Evolutionary conservation across 2,329 filamentous ascomycete genomes (phyloP).

Genomic region (Bipolaris victoriae): DNA sequence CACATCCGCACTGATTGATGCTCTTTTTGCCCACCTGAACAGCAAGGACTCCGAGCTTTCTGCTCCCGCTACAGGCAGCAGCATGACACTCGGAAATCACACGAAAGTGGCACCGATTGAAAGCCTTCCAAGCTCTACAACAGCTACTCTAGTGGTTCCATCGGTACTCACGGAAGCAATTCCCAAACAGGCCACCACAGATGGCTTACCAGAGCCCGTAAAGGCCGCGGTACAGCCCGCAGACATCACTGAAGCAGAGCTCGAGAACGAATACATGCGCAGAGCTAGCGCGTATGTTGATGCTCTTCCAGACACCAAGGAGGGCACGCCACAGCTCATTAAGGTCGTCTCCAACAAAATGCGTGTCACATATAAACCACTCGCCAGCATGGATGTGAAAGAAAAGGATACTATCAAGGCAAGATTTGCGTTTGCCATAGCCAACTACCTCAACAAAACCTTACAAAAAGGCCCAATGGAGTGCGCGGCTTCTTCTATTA

Average conservation of each 20-base stretch:
- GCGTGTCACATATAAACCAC: conserved; percentile 14
- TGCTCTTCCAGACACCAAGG: conserved; percentile 15
- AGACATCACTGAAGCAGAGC: conserved; percentile 7
- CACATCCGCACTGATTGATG: conserved; percentile 19
- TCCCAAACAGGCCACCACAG: not conserved
- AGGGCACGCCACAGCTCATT: conserved; percentile 14
- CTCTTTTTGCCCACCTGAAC: conserved; percentile 29
- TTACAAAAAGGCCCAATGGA: conserved; percentile 15
- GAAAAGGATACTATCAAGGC: conserved; percentile 22
- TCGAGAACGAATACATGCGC: conserved; percentile 23
- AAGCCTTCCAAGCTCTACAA: not conserved
- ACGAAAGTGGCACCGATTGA: conserved; percentile 15
- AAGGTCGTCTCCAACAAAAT: conserved; percentile 29
- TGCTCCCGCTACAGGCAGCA: not conserved
- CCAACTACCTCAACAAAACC: conserved; percentile 28
- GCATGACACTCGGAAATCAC: not conserved
- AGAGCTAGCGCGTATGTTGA: conserved; percentile 27
- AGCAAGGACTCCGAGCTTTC: not conserved
- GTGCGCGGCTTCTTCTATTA: conserved; percentile 19
- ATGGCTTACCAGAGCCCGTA: not conserved
- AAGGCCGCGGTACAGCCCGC: not conserved
- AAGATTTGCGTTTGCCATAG: conserved; percentile 29
- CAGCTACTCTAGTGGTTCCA: not conserved
- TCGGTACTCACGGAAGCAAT: not conserved
- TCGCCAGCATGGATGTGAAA: conserved; percentile 4